Evolutionary conservation across 2,329 filamentous ascomycete genomes (phyloP).

Genomic region (Talaromyces sp.): DNA sequence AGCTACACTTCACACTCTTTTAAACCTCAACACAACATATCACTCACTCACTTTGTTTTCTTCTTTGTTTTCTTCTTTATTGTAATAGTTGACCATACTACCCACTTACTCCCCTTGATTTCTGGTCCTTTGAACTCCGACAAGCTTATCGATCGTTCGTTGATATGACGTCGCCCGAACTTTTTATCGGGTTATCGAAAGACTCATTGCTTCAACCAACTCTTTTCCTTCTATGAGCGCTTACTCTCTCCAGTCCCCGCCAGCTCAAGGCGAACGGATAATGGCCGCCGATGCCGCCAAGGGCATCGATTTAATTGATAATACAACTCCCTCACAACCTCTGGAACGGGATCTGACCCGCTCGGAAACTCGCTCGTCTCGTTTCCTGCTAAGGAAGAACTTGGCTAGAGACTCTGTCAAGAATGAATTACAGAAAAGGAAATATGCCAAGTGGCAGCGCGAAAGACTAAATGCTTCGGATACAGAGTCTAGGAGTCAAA

Average conservation of each 20-base stretch:
- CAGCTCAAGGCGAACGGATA: not conserved
- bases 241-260: not conserved
- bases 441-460: slow-evolving; percentile 54
- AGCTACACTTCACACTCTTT: not conserved
- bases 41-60: not conserved
- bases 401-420: slow-evolving; percentile 39
- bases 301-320: slow-evolving; percentile 42
- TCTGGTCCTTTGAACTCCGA: not conserved
- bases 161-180: not conserved
- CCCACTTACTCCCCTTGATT: not conserved
- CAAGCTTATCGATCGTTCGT: not conserved
- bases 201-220: not conserved
- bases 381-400: slow-evolving; percentile 31
- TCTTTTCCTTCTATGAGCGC: not conserved
- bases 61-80: not conserved
- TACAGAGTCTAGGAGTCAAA: slow-evolving; percentile 24
- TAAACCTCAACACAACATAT: not conserved
- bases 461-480: slow-evolving; percentile 51
- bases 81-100: not conserved
- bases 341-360: slow-evolving; percentile 26
- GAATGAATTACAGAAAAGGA: slow-evolving; percentile 41
- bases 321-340: slow-evolving; percentile 34
- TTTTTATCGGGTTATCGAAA: not conserved
- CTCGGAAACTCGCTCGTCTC: slow-evolving; percentile 25
- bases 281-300: slow-evolving; percentile 25